phyloP scores from a whole-genome alignment of 108 stramenopile genomes.

The Cyclotella atomus region DNA sequence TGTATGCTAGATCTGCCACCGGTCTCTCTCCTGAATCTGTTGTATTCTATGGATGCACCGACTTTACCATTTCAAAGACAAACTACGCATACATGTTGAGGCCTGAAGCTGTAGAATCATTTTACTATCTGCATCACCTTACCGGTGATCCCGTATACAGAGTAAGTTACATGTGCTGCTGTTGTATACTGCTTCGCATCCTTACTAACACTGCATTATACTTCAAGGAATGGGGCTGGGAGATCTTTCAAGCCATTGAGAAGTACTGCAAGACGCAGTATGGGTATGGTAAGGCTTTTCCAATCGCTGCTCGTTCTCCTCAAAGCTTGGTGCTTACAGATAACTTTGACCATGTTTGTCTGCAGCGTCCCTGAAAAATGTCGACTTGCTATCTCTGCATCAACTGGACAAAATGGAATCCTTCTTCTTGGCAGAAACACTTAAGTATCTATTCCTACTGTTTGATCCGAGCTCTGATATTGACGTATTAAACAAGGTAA shows the following conservation, averaged over 20 bases:
- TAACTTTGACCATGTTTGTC: too few species aligned
- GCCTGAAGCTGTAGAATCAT: slow-evolving; percentile 89
- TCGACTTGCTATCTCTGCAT: slow-evolving; percentile 41
- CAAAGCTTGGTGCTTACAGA: too few species aligned
- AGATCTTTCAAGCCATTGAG: slow-evolving; percentile 94
- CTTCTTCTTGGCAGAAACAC: slow-evolving; percentile 95
- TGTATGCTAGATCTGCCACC: slow-evolving; percentile 86
- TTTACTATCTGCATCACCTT: slow-evolving; percentile 29
- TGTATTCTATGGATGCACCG: slow-evolving; percentile 54
- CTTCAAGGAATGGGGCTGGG: slow-evolving; percentile 93
- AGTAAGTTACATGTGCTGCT: slow-evolving; percentile 30
- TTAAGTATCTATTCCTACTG: slow-evolving; percentile 95
- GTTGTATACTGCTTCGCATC: slow-evolving; percentile 10
- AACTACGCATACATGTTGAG: slow-evolving; percentile 89
- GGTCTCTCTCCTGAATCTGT: slow-evolving; percentile 93
- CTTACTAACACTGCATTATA: background rate
- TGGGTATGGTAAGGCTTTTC: slow-evolving; percentile 70
- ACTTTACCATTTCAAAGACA: slow-evolving; percentile 65
- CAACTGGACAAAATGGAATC: slow-evolving; percentile 92
- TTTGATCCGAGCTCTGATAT: slow-evolving; percentile 91
- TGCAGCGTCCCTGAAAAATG: slow-evolving; percentile 69
- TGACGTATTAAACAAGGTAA: slow-evolving; percentile 73
- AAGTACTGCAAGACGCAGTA: slow-evolving; percentile 79
- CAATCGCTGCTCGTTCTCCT: too few species aligned
- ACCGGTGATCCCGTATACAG: slow-evolving; percentile 95